Conservation (phyloP, 2,329 filamentous ascomycete species). For the Grosmannia clavigera region DNA sequence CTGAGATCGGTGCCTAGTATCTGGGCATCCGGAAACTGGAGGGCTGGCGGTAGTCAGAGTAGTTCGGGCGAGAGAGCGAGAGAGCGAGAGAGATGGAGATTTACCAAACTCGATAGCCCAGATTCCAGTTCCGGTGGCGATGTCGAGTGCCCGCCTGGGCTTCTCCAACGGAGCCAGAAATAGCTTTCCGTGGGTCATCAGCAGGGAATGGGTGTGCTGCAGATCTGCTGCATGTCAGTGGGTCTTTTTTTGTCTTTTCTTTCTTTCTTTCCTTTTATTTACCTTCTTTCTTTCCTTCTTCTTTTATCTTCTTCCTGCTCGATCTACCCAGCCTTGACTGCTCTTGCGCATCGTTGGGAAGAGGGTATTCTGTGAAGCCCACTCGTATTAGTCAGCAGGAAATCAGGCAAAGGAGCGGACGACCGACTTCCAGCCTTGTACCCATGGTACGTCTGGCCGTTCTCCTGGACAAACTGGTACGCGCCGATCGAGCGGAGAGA, state of each 20-base stretch:
- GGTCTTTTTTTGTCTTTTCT: no score
- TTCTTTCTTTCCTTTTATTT: background rate
- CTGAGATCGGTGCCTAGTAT: slow-evolving; percentile 55
- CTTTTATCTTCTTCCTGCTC: no score
- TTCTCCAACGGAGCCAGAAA: slow-evolving; percentile 31
- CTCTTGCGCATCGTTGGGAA: slow-evolving; percentile 13
- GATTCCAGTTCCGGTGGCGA: slow-evolving; percentile 42
- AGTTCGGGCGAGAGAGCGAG: no score
- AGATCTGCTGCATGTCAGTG: slow-evolving; percentile 19
- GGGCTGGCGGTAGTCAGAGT: slow-evolving; percentile 22
- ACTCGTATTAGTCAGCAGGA: background rate
- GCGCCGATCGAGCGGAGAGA: slow-evolving; percentile 5
- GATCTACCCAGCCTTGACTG: slow-evolving; percentile 3
- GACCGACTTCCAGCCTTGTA: slow-evolving; percentile 8
- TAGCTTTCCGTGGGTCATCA: slow-evolving; percentile 26
- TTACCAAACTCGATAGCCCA: slow-evolving; percentile 43
- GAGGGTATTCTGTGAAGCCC: slow-evolving; percentile 7
- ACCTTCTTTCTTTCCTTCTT: no score
- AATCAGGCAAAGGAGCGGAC: no score
- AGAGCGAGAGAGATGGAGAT: no score
- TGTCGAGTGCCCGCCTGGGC: slow-evolving; percentile 21
- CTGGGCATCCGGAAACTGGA: slow-evolving; percentile 22
- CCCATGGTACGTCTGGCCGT: slow-evolving; percentile 6
- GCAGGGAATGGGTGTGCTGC: slow-evolving; percentile 21
- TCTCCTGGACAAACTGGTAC: slow-evolving; percentile 5